phyloP scores from a whole-genome alignment of 2,329 filamentous ascomycete genomes.

The Ramularia collo-cygni region DNA sequence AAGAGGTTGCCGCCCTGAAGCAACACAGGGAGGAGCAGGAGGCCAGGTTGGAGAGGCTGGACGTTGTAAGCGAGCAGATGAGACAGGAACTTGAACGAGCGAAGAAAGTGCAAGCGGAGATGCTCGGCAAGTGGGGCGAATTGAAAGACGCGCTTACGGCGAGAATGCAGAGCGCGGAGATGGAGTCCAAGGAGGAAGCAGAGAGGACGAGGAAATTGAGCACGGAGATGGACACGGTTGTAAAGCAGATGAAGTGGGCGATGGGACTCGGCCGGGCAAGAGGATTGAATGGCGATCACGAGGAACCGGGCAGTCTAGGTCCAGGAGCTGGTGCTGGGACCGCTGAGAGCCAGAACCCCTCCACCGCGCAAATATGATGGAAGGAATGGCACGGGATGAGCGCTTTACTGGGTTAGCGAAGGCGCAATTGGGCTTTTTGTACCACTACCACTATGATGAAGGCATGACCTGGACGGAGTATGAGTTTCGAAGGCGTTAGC shows the following conservation, averaged over 20 bases:
- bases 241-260: conserved; percentile 66
- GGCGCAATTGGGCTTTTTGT: too few species aligned
- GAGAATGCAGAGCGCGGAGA: conserved; percentile 54
- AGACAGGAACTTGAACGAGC: conserved; percentile 59
- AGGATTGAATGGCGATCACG: conserved; percentile 49
- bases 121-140: conserved; percentile 53
- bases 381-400: too few species aligned
- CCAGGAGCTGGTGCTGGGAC: too few species aligned
- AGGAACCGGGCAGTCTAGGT: background rate
- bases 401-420: too few species aligned
- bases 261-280: conserved; percentile 31
- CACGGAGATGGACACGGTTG: conserved; percentile 52
- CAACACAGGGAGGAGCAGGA: conserved; percentile 54
- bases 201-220: conserved; percentile 51
- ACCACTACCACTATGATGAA: too few species aligned
- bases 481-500: too few species aligned
- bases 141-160: conserved; percentile 61
- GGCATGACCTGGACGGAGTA: too few species aligned
- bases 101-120: conserved; percentile 54
- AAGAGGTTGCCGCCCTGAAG: conserved; percentile 50
- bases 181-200: conserved; percentile 51
- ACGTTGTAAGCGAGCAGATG: conserved; percentile 67
- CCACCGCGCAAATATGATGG: too few species aligned
- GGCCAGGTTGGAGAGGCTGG: conserved; percentile 57
- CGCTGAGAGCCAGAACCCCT: too few species aligned